Conservation (phyloP, 176 grass and related monocot species). For the Oryza meridionalis region DNA sequence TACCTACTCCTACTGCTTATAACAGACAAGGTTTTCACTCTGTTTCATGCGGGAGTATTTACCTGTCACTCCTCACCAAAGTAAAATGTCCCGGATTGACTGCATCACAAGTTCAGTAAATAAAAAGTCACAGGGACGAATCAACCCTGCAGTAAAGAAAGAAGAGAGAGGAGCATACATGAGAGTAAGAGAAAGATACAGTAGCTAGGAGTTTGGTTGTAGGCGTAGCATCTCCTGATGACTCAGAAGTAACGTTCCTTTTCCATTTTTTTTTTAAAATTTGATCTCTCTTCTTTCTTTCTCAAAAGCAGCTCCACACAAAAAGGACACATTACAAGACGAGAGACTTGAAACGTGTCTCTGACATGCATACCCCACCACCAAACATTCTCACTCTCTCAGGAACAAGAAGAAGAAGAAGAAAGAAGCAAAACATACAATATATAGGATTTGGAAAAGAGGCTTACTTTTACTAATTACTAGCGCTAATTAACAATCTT, state of each 20-base stretch:
- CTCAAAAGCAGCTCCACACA: slow-evolving; percentile 47
- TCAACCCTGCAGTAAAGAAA: background rate
- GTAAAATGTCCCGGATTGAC: background rate
- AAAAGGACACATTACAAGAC: slow-evolving; percentile 36
- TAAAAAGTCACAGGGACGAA: background rate
- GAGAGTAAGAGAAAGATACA: background rate
- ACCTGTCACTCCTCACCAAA: background rate
- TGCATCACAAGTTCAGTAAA: background rate
- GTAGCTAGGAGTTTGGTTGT: too few species aligned
- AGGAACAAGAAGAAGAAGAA: background rate
- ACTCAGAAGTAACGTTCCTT: slow-evolving; percentile 32
- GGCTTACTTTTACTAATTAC: background rate
- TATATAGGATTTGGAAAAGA: background rate
- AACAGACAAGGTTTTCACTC: slow-evolving; percentile 10
- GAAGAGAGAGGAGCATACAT: background rate
- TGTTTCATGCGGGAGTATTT: background rate
- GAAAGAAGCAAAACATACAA: background rate
- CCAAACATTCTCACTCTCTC: background rate
- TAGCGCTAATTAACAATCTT: background rate
- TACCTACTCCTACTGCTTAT: background rate
- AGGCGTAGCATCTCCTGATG: slow-evolving; percentile 16
- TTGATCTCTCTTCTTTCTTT: background rate
- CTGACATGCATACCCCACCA: background rate
- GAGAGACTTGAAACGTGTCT: slow-evolving; percentile 26
- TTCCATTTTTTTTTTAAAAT: background rate